phyloP scores from a whole-genome alignment of 2,329 filamentous ascomycete genomes.

The Beauveria bassiana region DNA sequence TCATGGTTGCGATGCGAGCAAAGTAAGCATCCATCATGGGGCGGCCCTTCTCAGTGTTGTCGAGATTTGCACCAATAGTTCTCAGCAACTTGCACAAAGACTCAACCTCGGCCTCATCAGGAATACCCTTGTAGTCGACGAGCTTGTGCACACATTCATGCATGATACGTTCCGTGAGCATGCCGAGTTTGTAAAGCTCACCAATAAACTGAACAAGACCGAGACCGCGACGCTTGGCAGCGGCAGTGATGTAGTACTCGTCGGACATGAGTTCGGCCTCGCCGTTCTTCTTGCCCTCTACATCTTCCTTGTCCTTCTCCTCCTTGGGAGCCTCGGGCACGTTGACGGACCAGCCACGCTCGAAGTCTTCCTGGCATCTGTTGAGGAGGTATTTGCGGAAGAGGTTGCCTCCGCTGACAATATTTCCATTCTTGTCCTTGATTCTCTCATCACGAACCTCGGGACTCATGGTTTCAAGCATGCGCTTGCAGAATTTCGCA shows the following conservation, averaged over 20 bases:
- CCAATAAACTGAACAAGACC: constrained; percentile 99
- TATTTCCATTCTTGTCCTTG: constrained; percentile 77
- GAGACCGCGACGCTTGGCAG: constrained; percentile 91
- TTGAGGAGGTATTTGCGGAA: constrained; percentile 99
- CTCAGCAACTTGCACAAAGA: constrained; percentile 87
- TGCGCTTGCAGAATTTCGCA: constrained; percentile 94
- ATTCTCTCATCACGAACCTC: constrained; percentile 96
- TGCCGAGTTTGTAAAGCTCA: constrained; percentile 96
- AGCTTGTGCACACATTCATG: constrained; percentile 97
- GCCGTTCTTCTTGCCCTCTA: constrained; percentile 42
- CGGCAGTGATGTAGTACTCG: constrained; percentile 90
- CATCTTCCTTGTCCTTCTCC: constrained; percentile 38
- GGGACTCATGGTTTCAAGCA: constrained; percentile 90
- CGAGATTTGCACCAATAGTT: constrained; percentile 84
- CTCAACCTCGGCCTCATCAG: constrained; percentile 94
- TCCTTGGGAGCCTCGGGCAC: constrained; percentile 67
- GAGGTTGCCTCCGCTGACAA: constrained; percentile 84
- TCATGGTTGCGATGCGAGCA: constrained; percentile 72
- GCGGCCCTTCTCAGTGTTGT: constrained; percentile 72
- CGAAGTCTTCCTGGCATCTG: constrained; percentile 97
- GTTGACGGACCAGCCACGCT: constrained; percentile 92
- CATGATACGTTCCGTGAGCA: constrained; percentile 99
- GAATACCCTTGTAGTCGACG: constrained; percentile 86
- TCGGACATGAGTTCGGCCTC: constrained; percentile 85
- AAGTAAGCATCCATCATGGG: constrained; percentile 94